A percentile compares a stretch with the other conserved stretches of the same genome.
Evolutionary conservation across 257 asterid genomes (phyloP).

Genomic region (Solanum phureja): DNA sequence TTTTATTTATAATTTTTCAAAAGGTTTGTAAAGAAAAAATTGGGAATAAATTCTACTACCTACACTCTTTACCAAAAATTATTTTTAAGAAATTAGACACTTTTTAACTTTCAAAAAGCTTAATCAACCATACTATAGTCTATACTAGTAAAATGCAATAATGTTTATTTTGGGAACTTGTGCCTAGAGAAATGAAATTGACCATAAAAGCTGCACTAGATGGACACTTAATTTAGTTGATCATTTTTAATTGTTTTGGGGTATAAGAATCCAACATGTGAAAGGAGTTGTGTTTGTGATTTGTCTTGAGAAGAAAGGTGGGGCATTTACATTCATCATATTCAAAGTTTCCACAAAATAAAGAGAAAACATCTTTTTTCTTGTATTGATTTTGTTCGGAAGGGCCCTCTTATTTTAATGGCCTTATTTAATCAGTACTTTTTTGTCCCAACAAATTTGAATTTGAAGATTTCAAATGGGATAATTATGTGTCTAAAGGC

Average conservation of each 20-base stretch:
- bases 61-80: not conserved
- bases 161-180: not conserved
- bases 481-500: not conserved
- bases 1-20: too few species aligned
- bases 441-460: not conserved
- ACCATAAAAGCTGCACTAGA: not conserved
- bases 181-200: not conserved
- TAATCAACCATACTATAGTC: too few species aligned
- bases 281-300: not conserved
- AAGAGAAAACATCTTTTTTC: not conserved
- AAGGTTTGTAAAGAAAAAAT: not conserved
- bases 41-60: not conserved
- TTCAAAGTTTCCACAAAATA: not conserved
- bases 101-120: not conserved
- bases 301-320: not conserved
- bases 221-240: not conserved
- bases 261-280: not conserved
- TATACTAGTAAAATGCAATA: not conserved
- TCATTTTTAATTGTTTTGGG: not conserved
- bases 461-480: not conserved
- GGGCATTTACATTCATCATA: not conserved
- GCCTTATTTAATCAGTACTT: not conserved
- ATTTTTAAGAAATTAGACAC: not conserved
- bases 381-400: not conserved
- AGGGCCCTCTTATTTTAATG: not conserved